Evolutionary conservation across 140 eudicot genomes (phyloP).

Genomic region (Bidens hawaiensis): DNA sequence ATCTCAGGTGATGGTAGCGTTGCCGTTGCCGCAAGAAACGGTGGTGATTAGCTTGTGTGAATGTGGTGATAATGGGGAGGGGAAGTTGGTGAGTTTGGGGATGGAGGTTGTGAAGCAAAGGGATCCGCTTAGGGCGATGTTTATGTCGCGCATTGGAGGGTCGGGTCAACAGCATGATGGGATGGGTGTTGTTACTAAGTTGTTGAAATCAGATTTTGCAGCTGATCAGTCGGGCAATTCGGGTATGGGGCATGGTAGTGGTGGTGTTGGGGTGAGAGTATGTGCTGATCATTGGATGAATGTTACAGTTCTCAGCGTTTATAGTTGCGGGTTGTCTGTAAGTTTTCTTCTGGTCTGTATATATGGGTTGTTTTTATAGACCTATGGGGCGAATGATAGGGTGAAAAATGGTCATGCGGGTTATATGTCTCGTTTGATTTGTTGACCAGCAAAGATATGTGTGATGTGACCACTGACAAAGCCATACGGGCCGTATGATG

Average conservation of each 20-base stretch:
- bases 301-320: slow-evolving; percentile 62
- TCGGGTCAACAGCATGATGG: slow-evolving; percentile 84
- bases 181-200: slow-evolving; percentile 73
- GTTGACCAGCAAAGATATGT: too few species aligned
- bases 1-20: slow-evolving; percentile 67
- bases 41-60: slow-evolving; percentile 47
- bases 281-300: slow-evolving; percentile 79
- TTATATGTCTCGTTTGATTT: too few species aligned
- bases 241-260: slow-evolving; percentile 30
- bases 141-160: slow-evolving; percentile 66
- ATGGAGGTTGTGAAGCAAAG: slow-evolving; percentile 88
- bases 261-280: slow-evolving; percentile 22
- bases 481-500: not conserved
- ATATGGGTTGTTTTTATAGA: too few species aligned
- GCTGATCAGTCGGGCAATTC: slow-evolving; percentile 27
- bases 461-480: not conserved
- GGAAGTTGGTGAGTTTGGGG: slow-evolving; percentile 44
- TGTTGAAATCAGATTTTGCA: slow-evolving; percentile 57
- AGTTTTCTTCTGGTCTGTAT: slow-evolving; percentile 18
- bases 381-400: too few species aligned
- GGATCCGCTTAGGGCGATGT: slow-evolving; percentile 72
- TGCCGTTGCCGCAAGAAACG: slow-evolving; percentile 67
- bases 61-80: slow-evolving; percentile 22
- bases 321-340: slow-evolving; percentile 75
- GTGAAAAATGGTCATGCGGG: too few species aligned